phyloP scores from a whole-genome alignment of 257 asterid genomes.

The Avicennia marina region DNA sequence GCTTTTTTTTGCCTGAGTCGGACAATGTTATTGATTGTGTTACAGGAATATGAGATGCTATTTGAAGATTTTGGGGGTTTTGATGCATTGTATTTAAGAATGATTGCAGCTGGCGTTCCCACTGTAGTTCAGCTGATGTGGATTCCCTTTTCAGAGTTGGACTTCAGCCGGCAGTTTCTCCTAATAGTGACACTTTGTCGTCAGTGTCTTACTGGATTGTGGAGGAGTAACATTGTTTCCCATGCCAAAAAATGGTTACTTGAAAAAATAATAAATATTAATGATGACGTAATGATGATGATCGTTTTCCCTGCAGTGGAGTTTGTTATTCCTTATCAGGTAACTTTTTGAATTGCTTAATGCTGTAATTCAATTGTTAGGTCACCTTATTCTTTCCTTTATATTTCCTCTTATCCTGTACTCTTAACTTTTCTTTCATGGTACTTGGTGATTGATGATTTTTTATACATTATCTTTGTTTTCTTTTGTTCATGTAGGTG shows the following conservation, averaged over 20 bases:
- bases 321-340: constrained; percentile 80
- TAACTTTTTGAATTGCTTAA: constrained; percentile 26
- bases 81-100: constrained; percentile 84
- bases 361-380: not conserved
- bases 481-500: constrained; percentile 34
- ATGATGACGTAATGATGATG: constrained; percentile 81
- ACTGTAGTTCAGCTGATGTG: constrained; percentile 90
- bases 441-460: constrained; percentile 12
- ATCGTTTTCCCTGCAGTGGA: constrained; percentile 78
- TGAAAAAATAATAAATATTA: constrained; percentile 36
- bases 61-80: constrained; percentile 94
- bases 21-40: constrained; percentile 18
- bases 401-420: constrained; percentile 13
- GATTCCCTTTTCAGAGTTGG: constrained; percentile 85
- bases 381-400: not conserved
- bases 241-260: constrained; percentile 47
- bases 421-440: constrained; percentile 7
- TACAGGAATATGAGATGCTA: constrained; percentile 77
- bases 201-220: constrained; percentile 55
- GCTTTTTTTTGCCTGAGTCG: constrained; percentile 2
- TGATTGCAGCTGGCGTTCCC: constrained; percentile 80
- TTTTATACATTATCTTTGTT: constrained; percentile 11
- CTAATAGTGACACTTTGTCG: constrained; percentile 44
- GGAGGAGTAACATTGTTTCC: constrained; percentile 49
- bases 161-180: constrained; percentile 61